These are phyloP conservation scores for Roridomyces roridus DNA, from an alignment of 768 basidiomycete genomes.

Conservation along the genomic window DNA sequence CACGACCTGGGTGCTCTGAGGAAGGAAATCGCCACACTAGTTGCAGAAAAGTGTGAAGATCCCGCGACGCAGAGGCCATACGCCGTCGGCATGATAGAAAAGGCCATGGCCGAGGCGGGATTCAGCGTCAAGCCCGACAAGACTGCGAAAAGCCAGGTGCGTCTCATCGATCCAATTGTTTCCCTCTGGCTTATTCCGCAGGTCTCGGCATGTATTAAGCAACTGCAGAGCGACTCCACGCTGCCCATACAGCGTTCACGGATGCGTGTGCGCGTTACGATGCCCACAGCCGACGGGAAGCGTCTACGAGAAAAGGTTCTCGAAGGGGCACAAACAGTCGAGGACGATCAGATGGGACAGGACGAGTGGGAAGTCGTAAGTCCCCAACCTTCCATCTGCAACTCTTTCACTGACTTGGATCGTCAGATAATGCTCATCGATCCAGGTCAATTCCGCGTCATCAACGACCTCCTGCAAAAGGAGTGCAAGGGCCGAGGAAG, in stretches of 20 bases:
- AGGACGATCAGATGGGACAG: conserved; percentile 75
- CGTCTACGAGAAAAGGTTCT: conserved; percentile 73
- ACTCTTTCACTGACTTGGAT: background rate
- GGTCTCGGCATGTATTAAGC: conserved; percentile 90
- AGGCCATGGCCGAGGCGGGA: conserved; percentile 95
- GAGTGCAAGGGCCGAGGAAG: conserved; percentile 89
- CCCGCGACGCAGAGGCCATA: conserved; percentile 89
- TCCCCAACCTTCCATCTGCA: background rate
- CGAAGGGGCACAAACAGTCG: conserved; percentile 80
- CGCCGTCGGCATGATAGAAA: conserved; percentile 95
- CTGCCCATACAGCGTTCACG: conserved; percentile 91
- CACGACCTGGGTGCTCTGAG: conserved; percentile 86
- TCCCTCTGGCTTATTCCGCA: conserved; percentile 33
- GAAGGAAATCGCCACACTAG: conserved; percentile 90
- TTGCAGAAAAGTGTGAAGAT: conserved; percentile 96
- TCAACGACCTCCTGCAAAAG: conserved; percentile 90
- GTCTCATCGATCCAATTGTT: no score
- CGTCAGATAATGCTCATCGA: conserved; percentile 88
- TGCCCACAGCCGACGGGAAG: conserved; percentile 73
- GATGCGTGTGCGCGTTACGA: conserved; percentile 87
- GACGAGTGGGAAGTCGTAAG: conserved; percentile 90
- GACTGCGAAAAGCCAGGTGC: conserved; percentile 92
- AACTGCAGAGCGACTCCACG: conserved; percentile 80
- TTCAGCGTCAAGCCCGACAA: conserved; percentile 90
- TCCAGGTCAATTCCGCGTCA: conserved; percentile 86